phyloP scores from a whole-genome alignment of 2,329 filamentous ascomycete species.

The Exophiala mesophila region DNA sequence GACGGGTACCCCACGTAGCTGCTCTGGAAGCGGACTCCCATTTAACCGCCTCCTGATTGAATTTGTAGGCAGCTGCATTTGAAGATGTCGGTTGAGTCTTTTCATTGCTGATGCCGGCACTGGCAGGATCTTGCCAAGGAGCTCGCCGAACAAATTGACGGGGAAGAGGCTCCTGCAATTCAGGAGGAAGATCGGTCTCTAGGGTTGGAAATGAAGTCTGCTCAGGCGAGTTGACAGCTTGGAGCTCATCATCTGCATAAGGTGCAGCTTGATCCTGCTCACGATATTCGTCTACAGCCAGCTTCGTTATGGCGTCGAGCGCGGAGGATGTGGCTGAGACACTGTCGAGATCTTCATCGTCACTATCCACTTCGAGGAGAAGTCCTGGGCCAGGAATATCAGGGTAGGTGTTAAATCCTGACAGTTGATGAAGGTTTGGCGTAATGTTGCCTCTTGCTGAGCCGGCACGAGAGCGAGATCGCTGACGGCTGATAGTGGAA shows the following conservation, averaged over 20 bases:
- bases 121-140: conserved; percentile 46
- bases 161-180: conserved; percentile 32
- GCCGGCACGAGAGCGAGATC: conserved; percentile 1
- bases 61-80: conserved; percentile 52
- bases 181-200: conserved; percentile 26
- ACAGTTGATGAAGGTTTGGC: conserved; percentile 36
- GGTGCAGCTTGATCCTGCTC: conserved; percentile 27
- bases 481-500: conserved; percentile 9
- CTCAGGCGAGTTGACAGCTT: conserved; percentile 18
- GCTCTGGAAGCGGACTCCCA: conserved; percentile 51
- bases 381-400: conserved; percentile 50
- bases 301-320: conserved; percentile 8
- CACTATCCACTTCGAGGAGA: conserved; percentile 41
- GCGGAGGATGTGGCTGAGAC: conserved; percentile 18
- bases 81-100: conserved; percentile 49
- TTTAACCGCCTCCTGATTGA: conserved; percentile 45
- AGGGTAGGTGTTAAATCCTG: conserved; percentile 32
- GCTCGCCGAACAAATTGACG: conserved; percentile 37
- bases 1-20: conserved; percentile 50
- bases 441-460: conserved; percentile 31
- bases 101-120: conserved; percentile 18
- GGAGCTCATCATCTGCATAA: conserved; percentile 9
- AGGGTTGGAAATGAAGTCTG: conserved; percentile 25
- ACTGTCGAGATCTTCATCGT: conserved; percentile 32
- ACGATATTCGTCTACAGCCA: conserved; percentile 26